These are phyloP conservation scores for Leccinum subgranulosum DNA, from an alignment of 768 basidiomycete genomes.

Conservation along the genomic window DNA sequence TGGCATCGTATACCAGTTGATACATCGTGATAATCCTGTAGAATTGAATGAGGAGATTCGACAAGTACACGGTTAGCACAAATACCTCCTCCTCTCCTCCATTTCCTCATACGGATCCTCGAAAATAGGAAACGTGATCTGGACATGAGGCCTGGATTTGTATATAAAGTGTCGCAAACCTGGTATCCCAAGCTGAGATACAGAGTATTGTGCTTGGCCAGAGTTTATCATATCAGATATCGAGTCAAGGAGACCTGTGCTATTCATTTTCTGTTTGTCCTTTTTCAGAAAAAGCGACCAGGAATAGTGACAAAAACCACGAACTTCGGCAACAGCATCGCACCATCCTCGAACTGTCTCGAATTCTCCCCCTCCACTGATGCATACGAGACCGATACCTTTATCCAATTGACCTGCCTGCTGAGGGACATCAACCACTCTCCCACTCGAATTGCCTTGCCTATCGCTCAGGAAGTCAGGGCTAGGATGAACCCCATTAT, in stretches of 20 bases:
- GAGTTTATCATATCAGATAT: conserved; percentile 47
- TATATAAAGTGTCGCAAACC: conserved; percentile 94
- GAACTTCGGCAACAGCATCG: conserved; percentile 58
- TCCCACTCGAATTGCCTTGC: not conserved
- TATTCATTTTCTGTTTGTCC: conserved; percentile 54
- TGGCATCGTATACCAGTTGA: conserved; percentile 80
- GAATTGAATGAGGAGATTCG: conserved; percentile 3
- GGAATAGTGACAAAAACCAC: conserved; percentile 6
- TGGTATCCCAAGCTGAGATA: conserved; percentile 79
- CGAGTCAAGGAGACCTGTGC: conserved; percentile 53
- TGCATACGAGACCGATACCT: conserved; percentile 68
- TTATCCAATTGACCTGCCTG: conserved; percentile 25
- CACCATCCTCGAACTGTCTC: conserved; percentile 81
- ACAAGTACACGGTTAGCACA: not conserved
- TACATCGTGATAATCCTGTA: conserved; percentile 81
- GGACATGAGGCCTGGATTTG: conserved; percentile 86
- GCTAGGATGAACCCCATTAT: conserved; percentile 1
- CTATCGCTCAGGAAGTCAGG: not conserved
- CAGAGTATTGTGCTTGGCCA: conserved; percentile 59
- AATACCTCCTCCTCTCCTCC: conserved; percentile 60
- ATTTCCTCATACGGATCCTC: conserved; percentile 77
- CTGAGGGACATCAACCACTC: not conserved
- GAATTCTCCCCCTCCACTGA: conserved; percentile 81
- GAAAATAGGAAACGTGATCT: conserved; percentile 82
- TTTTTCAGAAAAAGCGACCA: not conserved